Evolutionary conservation across 2,329 filamentous ascomycete genomes (phyloP).

Genomic region (Thelonectria rubi): DNA sequence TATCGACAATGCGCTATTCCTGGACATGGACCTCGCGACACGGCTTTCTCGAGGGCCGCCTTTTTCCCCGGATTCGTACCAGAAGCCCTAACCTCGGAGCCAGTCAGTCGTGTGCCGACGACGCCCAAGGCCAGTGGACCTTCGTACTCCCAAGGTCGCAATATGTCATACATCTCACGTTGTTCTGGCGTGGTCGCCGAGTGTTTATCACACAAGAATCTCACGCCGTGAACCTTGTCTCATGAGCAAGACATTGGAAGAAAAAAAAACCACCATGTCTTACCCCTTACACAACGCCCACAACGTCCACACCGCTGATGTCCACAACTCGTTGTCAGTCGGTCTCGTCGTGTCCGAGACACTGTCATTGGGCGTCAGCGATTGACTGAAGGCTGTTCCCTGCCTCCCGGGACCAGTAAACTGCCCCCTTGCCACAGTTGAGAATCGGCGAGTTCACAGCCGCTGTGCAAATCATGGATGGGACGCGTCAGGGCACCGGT

Average conservation of each 20-base stretch:
- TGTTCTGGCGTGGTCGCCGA: constrained; percentile 13
- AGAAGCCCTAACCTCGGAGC: neutral
- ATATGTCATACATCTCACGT: constrained; percentile 16
- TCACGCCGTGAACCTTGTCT: constrained; percentile 20
- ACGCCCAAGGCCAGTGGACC: constrained; percentile 2
- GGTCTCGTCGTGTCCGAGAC: constrained; percentile 7
- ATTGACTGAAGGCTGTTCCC: constrained; percentile 1
- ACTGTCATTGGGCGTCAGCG: constrained; percentile 10
- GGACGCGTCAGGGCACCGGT: neutral
- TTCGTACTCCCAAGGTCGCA: neutral
- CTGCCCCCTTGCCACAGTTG: constrained; percentile 6
- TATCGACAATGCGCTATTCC: constrained; percentile 11
- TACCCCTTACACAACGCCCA: constrained; percentile 8
- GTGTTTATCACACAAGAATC: constrained; percentile 10
- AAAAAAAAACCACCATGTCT: constrained; percentile 20
- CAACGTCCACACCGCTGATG: constrained; percentile 8
- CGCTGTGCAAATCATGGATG: neutral
- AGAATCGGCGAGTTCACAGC: neutral
- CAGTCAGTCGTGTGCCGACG: neutral
- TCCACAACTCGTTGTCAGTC: constrained; percentile 2
- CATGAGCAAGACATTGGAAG: constrained; percentile 12
- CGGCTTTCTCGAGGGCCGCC: neutral
- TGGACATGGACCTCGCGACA: neutral
- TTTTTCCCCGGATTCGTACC: constrained; percentile 15
- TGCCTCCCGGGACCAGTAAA: neutral